phyloP scores from a whole-genome alignment of 306 rosid species.

The Cotoneaster glaucophyllus region DNA sequence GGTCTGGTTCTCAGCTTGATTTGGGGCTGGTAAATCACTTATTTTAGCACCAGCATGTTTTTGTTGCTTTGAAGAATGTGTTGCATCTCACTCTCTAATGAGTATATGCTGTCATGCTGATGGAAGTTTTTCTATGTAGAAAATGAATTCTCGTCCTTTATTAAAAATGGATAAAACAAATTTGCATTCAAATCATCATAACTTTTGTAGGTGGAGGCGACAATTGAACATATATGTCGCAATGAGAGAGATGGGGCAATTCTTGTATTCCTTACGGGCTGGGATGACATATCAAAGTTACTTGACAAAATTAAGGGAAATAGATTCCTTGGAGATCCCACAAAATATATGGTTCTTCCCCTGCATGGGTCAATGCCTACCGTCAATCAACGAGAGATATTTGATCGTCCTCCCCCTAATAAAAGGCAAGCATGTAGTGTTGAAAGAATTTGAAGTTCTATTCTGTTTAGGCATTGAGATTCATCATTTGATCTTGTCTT shows the following conservation, averaged over 20 bases:
- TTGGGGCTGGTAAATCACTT: slow-evolving; percentile 73
- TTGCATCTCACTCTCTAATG: not conserved
- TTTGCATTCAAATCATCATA: not conserved
- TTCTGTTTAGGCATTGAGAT: not conserved
- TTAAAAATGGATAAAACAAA: not conserved
- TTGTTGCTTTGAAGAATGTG: not conserved
- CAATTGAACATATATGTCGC: slow-evolving; percentile 72
- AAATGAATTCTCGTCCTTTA: not conserved
- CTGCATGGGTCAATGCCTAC: slow-evolving; percentile 98
- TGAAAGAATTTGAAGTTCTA: not conserved
- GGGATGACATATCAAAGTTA: slow-evolving; percentile 94
- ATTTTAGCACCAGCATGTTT: not conserved
- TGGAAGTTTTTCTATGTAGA: not conserved
- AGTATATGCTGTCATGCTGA: not conserved
- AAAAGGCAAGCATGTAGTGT: slow-evolving; percentile 61
- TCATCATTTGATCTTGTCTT: not conserved
- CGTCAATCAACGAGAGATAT: slow-evolving; percentile 80
- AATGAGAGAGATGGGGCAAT: slow-evolving; percentile 79
- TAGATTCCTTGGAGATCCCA: slow-evolving; percentile 65
- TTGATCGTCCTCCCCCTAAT: slow-evolving; percentile 75
- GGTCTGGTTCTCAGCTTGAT: slow-evolving; percentile 87
- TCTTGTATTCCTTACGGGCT: slow-evolving; percentile 91
- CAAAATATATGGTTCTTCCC: slow-evolving; percentile 72
- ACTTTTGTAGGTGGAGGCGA: slow-evolving; percentile 63
- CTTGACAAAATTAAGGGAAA: slow-evolving; percentile 69